These are phyloP conservation scores for Russula lepida DNA, from an alignment of 768 basidiomycete species.

Conservation along the genomic window DNA sequence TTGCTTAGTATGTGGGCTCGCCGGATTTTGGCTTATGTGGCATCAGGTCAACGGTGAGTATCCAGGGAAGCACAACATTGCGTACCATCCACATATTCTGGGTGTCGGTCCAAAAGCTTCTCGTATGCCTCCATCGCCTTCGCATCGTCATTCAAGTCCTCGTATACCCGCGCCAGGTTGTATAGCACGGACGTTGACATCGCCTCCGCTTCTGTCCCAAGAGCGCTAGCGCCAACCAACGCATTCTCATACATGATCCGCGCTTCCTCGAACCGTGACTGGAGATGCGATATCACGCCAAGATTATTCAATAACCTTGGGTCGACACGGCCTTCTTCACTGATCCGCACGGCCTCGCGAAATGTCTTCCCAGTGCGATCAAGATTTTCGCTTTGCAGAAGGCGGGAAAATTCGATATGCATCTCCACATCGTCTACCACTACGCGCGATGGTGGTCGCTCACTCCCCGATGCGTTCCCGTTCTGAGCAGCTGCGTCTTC, in stretches of 20 bases:
- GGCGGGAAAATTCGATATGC: slow-evolving; percentile 80
- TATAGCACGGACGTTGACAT: slow-evolving; percentile 80
- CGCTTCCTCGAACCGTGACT: slow-evolving; percentile 50
- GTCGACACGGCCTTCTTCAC: slow-evolving; percentile 44
- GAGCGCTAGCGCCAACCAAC: slow-evolving; percentile 45
- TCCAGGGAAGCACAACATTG: background rate
- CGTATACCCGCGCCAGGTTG: slow-evolving; percentile 88
- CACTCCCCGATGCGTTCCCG: slow-evolving; percentile 15
- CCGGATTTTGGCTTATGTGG: slow-evolving; percentile 74
- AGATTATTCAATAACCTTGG: slow-evolving; percentile 76
- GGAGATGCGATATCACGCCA: slow-evolving; percentile 64
- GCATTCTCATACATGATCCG: slow-evolving; percentile 64
- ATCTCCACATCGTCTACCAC: slow-evolving; percentile 75
- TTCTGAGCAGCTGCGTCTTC: slow-evolving; percentile 42
- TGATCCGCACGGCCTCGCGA: slow-evolving; percentile 61
- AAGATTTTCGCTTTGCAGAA: slow-evolving; percentile 78
- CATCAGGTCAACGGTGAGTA: background rate
- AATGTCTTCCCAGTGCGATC: slow-evolving; percentile 69
- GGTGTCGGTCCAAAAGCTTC: slow-evolving; percentile 81
- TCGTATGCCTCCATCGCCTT: slow-evolving; percentile 82
- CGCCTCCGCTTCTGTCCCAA: slow-evolving; percentile 48
- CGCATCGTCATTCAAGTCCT: slow-evolving; percentile 65
- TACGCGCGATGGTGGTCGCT: slow-evolving; percentile 23
- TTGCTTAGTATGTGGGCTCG: slow-evolving; percentile 72
- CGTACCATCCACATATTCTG: slow-evolving; percentile 93